Evolutionary conservation across 495 filamentous ascomycete genomes (phyloP).

Genomic region (Hypoxylon fragiforme): DNA sequence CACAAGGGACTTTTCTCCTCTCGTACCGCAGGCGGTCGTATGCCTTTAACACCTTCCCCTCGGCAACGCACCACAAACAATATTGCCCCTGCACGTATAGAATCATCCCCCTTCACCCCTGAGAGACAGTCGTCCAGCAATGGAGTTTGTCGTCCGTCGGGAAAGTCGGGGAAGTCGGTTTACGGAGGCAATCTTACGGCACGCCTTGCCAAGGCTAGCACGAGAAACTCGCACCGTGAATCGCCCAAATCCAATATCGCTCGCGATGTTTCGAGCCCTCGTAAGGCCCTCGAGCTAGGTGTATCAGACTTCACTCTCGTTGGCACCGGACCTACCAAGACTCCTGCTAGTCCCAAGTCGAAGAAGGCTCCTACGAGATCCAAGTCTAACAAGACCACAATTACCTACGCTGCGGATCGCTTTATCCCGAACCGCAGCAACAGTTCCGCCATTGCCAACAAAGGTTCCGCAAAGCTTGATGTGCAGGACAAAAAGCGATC

Average conservation of each 20-base stretch:
- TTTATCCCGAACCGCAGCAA: conserved; percentile 94
- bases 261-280: conserved; percentile 65
- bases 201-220: conserved; percentile 69
- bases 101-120: conserved; percentile 79
- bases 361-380: conserved; percentile 65
- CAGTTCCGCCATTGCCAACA: conserved; percentile 83
- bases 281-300: conserved; percentile 81
- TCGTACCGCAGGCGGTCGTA: conserved; percentile 89
- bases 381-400: conserved; percentile 75
- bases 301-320: conserved; percentile 90
- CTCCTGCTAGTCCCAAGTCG: conserved; percentile 67
- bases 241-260: conserved; percentile 97
- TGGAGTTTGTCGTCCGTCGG: conserved; percentile 53
- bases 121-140: conserved; percentile 57
- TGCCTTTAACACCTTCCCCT: conserved; percentile 92
- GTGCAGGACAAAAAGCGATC: conserved; percentile 65
- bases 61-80: conserved; percentile 51
- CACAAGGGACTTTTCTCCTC: conserved; percentile 90
- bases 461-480: conserved; percentile 78
- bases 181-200: conserved; percentile 73
- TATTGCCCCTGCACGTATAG: conserved; percentile 55
- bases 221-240: conserved; percentile 65
- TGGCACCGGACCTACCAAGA: conserved; percentile 73
- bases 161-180: conserved; percentile 67
- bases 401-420: conserved; percentile 84